Evolutionary conservation across 1,139 yeast species (phyloP), one percentile per base, ranked within the genome.

Genomic region (Casaregolazyma lundiana): DNA sequence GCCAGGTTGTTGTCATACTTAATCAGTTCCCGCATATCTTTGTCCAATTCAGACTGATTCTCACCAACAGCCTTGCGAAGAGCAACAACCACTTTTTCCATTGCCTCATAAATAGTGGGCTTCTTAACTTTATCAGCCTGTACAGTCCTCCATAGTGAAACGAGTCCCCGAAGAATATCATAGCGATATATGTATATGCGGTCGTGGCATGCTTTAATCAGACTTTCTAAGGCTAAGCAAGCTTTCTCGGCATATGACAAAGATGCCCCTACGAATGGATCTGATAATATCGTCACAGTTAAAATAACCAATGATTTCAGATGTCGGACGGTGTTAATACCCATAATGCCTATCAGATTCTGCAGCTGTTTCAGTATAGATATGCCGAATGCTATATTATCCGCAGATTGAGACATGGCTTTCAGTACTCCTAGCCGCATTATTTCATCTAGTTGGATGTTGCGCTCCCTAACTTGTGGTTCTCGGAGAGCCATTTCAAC

Each of bases 151-250:
- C 46, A 55, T 22, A 60, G 53, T 36, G 64, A 60, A 0, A 62
- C 54, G 36, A 70, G 51, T 36, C 69, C 69, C 0, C 65, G 66
- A 34, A 69, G 38, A 1, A 71, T 48, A 41, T 67, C 72, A 46
- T 58, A 67, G 24, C 61, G 56, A 53, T 69, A 66, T 0, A 41
- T 38, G 1, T 50, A 51, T 1, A 69, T 49, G 19, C 72, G 57
- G 8, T 65, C 64, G 70, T 70, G 64, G 26, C 67, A 53, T 38
- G 57, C 59, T 9, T 51, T 20, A 37, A 66, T 57, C 0, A 60
- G 44, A 1, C 51, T 30, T 2, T 51, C 43, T 38, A 68, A 41
- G 18, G 60, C 52, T 1, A 48, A 50, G 26, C 64, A 47, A 0
- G 64, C 49, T 2, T 52, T 34, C 2, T 7, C 38, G 4, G 60